phyloP scores from a whole-genome alignment of 768 basidiomycete species.

The Lactarius quietus region DNA sequence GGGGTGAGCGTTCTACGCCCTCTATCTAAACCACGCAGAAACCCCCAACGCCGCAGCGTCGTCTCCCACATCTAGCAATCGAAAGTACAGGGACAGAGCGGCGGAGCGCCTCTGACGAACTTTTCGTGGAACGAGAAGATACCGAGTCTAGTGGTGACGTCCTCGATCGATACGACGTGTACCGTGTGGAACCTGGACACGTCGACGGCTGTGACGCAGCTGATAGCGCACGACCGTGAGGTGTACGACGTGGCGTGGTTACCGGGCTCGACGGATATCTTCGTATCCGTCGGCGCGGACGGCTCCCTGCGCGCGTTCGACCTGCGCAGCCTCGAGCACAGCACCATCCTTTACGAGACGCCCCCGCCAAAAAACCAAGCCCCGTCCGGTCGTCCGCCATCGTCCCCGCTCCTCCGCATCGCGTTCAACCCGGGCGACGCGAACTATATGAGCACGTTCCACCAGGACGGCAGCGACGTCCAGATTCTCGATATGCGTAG shows the following conservation, averaged over 20 bases:
- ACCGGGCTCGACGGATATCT: constrained; percentile 92
- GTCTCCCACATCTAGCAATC: constrained; percentile 55
- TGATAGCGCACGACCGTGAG: constrained; percentile 95
- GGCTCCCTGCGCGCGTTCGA: constrained; percentile 96
- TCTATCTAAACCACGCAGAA: constrained; percentile 11
- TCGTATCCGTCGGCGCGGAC: constrained; percentile 97
- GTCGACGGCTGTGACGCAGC: constrained; percentile 88
- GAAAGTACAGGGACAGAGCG: constrained; percentile 81
- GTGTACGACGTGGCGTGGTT: constrained; percentile 99
- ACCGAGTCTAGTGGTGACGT: constrained; percentile 90
- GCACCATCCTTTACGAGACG: constrained; percentile 96
- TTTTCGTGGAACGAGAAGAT: constrained; percentile 98
- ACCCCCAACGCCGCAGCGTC: constrained; percentile 1
- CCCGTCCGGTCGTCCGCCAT: constrained; percentile 62
- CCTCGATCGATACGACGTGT: constrained; percentile 97
- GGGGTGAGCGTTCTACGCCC: constrained; percentile 52
- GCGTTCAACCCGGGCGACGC: constrained; percentile 90
- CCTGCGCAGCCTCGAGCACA: constrained; percentile 93
- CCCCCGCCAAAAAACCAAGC: constrained; percentile 73
- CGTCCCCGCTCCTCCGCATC: constrained; percentile 80
- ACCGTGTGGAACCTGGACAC: constrained; percentile 99
- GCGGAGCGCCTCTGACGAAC: constrained; percentile 88
- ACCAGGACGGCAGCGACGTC: constrained; percentile 85
- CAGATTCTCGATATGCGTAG: constrained; percentile 97
- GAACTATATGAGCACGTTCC: constrained; percentile 96